Conservation (phyloP, 441 rosid species). For the Theobroma grandiflorum region DNA sequence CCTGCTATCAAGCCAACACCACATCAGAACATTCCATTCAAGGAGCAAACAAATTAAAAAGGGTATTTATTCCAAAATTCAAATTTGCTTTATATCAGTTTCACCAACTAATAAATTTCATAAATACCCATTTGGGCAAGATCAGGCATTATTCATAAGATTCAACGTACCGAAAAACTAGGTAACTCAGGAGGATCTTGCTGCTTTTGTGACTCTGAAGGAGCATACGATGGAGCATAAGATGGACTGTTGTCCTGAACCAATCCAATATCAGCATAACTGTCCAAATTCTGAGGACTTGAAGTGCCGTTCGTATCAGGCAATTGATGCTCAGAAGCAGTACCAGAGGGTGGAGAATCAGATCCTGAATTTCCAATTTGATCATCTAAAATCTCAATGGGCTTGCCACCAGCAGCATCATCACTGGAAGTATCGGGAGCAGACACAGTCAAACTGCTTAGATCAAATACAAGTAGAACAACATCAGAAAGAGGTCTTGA, state of each 20-base stretch:
- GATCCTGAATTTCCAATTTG: conserved; percentile 63
- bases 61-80: background rate
- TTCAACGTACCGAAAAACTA: conserved; percentile 61
- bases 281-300: conserved; percentile 63
- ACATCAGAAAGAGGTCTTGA: background rate
- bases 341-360: conserved; percentile 62
- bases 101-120: background rate
- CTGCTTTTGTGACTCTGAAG: conserved; percentile 63
- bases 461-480: conserved; percentile 9
- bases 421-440: conserved; percentile 52
- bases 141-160: background rate
- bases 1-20: conserved; percentile 53
- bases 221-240: conserved; percentile 61
- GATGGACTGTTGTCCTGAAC: conserved; percentile 59
- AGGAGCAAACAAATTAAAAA: background rate
- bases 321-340: conserved; percentile 63
- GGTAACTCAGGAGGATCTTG: conserved; percentile 68
- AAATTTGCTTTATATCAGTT: background rate
- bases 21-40: conserved; percentile 28
- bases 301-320: conserved; percentile 63
- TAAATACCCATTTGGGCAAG: background rate
- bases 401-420: conserved; percentile 54
- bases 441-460: conserved; percentile 56
- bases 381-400: conserved; percentile 57
- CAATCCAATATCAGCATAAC: conserved; percentile 63